These are phyloP conservation scores for Phyllosticta citriasiana DNA, from an alignment of 2,329 filamentous ascomycete genomes.

Conservation along the genomic window DNA sequence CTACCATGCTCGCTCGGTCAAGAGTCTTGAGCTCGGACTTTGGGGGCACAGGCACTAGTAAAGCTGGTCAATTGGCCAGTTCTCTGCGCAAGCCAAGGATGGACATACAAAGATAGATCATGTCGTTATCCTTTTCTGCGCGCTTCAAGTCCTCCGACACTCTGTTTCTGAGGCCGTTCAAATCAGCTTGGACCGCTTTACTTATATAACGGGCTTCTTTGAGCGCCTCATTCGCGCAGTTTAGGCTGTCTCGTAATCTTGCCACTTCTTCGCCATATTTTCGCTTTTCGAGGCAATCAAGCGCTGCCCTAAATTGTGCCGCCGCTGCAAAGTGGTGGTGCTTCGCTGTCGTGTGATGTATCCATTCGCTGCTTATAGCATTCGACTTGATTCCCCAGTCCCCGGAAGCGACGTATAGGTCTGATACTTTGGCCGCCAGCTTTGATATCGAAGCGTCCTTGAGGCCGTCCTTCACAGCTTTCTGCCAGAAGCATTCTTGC, in stretches of 20 bases:
- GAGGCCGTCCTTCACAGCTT: slow-evolving; percentile 85
- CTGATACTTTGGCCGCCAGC: slow-evolving; percentile 80
- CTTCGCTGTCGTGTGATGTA: slow-evolving; percentile 94
- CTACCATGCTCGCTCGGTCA: slow-evolving; percentile 82
- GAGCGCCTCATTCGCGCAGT: slow-evolving; percentile 75
- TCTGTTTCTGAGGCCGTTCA: slow-evolving; percentile 71
- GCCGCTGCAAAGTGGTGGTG: slow-evolving; percentile 95
- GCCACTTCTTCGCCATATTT: slow-evolving; percentile 95
- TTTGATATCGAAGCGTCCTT: slow-evolving; percentile 90
- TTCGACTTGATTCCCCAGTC: slow-evolving; percentile 84
- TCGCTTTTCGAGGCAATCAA: slow-evolving; percentile 84
- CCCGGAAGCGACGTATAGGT: slow-evolving; percentile 75
- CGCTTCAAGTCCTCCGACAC: slow-evolving; percentile 82
- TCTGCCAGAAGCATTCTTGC: slow-evolving; percentile 97
- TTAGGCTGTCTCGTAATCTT: slow-evolving; percentile 68
- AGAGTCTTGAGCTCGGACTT: slow-evolving; percentile 81
- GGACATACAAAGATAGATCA: slow-evolving; percentile 74
- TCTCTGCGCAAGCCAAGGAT: too few relatives aligned
- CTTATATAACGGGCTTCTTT: slow-evolving; percentile 77
- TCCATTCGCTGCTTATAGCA: slow-evolving; percentile 87
- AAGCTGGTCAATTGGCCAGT: not conserved
- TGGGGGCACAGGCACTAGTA: slow-evolving; percentile 61
- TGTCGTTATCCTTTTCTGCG: slow-evolving; percentile 91
- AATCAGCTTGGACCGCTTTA: slow-evolving; percentile 68
- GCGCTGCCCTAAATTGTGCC: slow-evolving; percentile 83